Base-by-base conservation (phyloP, 2,329 filamentous ascomycete genomes). In the Hirsutella thompsonii region DNA sequence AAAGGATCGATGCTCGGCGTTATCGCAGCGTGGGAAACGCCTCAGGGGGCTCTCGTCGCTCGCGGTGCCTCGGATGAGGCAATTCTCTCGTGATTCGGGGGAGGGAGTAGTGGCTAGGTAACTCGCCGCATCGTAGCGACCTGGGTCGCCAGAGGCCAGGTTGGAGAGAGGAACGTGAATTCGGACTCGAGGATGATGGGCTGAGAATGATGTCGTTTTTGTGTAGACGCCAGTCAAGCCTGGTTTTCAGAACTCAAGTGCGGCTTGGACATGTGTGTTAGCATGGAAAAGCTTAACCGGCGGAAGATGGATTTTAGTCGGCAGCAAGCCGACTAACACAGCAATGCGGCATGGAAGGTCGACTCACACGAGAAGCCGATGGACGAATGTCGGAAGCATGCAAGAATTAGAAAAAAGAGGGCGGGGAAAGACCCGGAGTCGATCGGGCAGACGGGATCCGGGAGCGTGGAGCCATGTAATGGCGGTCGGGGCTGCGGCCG, bases 61-160 rank as follows among this genome's bases (percentile, higher is more conserved):
- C 23, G 23, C 23, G 23, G 23, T 11, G 23, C 6, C n/a, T 26
- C 23, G 6, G 6, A 26, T 11, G 23, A 26, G 18, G 23, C 23
- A 28, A 16, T 18, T 28, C 11, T 18, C 23, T 39, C 39, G 19
- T 40, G 26, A 21, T 19, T 39, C 39, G 32, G 39, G 42, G 14
- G 38, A 39, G 30, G 37, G 43, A 40, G 43, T 43, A 47, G 44
- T 37, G 38, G 41, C 39, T 46, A 43, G 44, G 39, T 39, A 37
- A 41, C 41, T 42, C 40, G 43, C 41, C 44, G 49, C 49, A 53
- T 52, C 41, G 45, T 50, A 49, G 46, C 46, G 44, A 45, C 36
- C 39, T 34, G 36, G 29, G 33, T 37, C 37, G 33, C 32, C 32
- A 35, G 18, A 30, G 16, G 39, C 35, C 35, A 19, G 5, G 14